Evolutionary conservation across 768 basidiomycete genomes (phyloP).

Genomic region (Leccinum imitatum): DNA sequence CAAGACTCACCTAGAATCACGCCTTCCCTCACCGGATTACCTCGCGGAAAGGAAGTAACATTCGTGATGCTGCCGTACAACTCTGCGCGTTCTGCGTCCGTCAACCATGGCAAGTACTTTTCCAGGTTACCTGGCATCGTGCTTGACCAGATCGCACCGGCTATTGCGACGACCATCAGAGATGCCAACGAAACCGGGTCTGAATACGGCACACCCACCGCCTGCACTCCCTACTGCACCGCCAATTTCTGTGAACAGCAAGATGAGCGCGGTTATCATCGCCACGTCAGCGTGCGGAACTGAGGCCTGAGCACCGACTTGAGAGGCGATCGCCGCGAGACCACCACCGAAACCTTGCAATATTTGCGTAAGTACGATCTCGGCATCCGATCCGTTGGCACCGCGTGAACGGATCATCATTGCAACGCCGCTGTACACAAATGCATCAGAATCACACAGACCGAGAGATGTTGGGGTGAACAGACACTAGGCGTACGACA

Average conservation of each 20-base stretch:
- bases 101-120: constrained; percentile 50
- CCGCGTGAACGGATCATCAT: constrained; percentile 74
- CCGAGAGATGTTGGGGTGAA: not conserved
- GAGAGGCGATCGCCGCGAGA: constrained; percentile 54
- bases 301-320: constrained; percentile 63
- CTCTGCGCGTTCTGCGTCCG: constrained; percentile 39
- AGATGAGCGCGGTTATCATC: constrained; percentile 62
- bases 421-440: constrained; percentile 49
- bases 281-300: constrained; percentile 67
- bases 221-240: constrained; percentile 64
- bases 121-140: constrained; percentile 64
- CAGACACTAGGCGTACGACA: constrained; percentile 51
- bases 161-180: constrained; percentile 26
- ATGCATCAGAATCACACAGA: not conserved
- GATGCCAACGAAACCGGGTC: not conserved
- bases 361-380: constrained; percentile 65
- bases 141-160: constrained; percentile 65
- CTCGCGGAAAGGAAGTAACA: constrained; percentile 48
- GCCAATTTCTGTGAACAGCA: constrained; percentile 70
- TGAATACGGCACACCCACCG: constrained; percentile 37
- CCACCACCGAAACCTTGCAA: constrained; percentile 77
- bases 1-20: constrained; percentile 49
- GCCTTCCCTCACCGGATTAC: constrained; percentile 61
- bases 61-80: constrained; percentile 57
- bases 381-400: constrained; percentile 50